Base-by-base conservation (phyloP, 2,329 filamentous ascomycete species). In the Aspergillus neoniger region DNA sequence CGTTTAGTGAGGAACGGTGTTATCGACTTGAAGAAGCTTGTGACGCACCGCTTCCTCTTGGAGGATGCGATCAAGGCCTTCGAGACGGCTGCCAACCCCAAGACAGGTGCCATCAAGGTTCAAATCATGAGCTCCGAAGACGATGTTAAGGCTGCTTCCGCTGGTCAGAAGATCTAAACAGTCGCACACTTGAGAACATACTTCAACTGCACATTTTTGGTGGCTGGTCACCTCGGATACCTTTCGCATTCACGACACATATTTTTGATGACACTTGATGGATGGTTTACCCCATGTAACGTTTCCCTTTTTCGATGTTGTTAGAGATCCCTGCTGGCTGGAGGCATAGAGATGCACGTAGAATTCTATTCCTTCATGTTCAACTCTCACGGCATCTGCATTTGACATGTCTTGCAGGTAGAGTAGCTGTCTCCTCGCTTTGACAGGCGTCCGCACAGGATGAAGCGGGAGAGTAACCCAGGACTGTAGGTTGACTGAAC, bases 41-140 rank as follows among this genome's bases (percentile, higher is more conserved):
- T 97, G 38, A 97, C 94, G 43, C 94, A 98, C 81, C 85, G 91
- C 17, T 97, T 90, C 79, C 81, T 84, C 65, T 80, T 98, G 39
- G 93, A 96, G 79, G 89, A 98, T 74, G 92, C 93, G 0, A 77
- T 95, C 28, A 86, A 94, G 79, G 94, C 94, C 7, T 98, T 98
- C 77, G 87, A 92, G 80, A 95, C 91, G 43, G 92, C 93, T 19
- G 87, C 90, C 8, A 88, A 97, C 77, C 89, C 92, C 41, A 92
- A 90, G 82, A 96, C 91, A 55, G 93, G 94, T 6, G 92, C 93
- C n/a, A 97, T 98, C 79, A 98, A 98, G 84, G 93, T 97, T 62
- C 90, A 92, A 84, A 97, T 97, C 72, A 91, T 78, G 74, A 77
- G 76, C 63, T 75, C 71, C 10, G 73, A 74, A 62, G 76, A 76